Base-by-base conservation (phyloP, 805 yeast genomes). In the Wickerhamomyces bovis region DNA sequence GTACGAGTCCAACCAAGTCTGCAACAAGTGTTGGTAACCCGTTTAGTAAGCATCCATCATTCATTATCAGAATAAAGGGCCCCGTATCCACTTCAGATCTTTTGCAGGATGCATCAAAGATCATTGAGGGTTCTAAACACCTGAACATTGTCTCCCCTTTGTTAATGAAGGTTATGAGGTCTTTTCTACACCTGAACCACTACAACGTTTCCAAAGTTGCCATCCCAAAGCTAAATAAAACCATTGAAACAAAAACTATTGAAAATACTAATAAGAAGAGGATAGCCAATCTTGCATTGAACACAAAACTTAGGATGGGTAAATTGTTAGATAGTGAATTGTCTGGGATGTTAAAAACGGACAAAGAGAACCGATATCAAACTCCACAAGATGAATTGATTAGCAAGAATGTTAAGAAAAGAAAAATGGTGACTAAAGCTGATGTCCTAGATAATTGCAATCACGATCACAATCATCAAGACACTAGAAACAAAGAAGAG, bases 21-120 rank as follows among this genome's bases (percentile, higher is more conserved):
- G 59, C 60, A 2, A 61, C 61, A 19, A 53, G 46, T 19, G 60
- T 60, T 38, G 65, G 70, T 4, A 64, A 55, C 41, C 67, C 77
- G 2, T 65, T 61, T 42, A 54, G 54, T 10, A 58, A 50, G 28
- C 62, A 65, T 51, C 78, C 81, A 0, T 53, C 72, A 0, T 71
- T 67, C 43, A 49, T 76, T 1, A 46, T 77, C 2, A 56, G 55
- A 30, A 48, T 74, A 4, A 22, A 42, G 7, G 61, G 69, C 19
- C 63, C 64, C 2, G 40, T 36, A 7, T 46, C 53, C 6, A 31
- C 55, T 1, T 64, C 69, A 15, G 78, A 75, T 46, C 46, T 71
- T 21, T 36, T 69, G 6, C 77, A 75, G 48, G 70, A 68, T 47
- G 70, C 75, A 0, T 50, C 65, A 4, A 74, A 72, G 47, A 39